phyloP scores from a whole-genome alignment of 768 basidiomycete species.

The Suillus decipiens region DNA sequence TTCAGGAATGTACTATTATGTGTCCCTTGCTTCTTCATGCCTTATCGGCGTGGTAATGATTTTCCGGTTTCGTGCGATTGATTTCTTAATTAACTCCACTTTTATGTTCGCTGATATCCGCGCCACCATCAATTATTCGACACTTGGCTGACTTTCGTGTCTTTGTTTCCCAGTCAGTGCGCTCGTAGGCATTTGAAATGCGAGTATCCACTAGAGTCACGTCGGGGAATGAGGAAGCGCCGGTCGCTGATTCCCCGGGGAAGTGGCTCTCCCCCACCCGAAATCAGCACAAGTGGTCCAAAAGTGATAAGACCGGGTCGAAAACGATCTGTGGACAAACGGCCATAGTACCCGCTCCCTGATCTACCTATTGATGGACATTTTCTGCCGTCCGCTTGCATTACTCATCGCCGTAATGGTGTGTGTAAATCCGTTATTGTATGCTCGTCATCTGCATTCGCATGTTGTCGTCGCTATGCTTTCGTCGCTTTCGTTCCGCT shows the following conservation, averaged over 20 bases:
- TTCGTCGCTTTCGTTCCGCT: slow-evolving; percentile 14
- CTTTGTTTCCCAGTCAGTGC: slow-evolving; percentile 58
- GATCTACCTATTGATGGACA: neutral
- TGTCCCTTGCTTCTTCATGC: slow-evolving; percentile 10
- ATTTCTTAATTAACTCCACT: slow-evolving; percentile 11
- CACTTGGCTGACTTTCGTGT: slow-evolving; percentile 25
- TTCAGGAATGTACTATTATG: slow-evolving; percentile 6
- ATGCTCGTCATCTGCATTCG: slow-evolving; percentile 12
- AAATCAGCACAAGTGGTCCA: slow-evolving; percentile 26
- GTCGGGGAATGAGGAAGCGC: slow-evolving; percentile 62
- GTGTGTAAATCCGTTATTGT: slow-evolving; percentile 8
- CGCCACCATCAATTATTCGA: slow-evolving; percentile 15
- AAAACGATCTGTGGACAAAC: slow-evolving; percentile 32
- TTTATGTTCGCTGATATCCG: slow-evolving; percentile 29
- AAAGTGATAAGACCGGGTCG: slow-evolving; percentile 28
- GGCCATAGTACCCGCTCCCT: slow-evolving; percentile 13
- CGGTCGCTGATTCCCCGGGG: slow-evolving; percentile 36
- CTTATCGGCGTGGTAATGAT: slow-evolving; percentile 14
- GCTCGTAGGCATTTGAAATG: slow-evolving; percentile 67
- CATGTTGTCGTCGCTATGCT: slow-evolving; percentile 26
- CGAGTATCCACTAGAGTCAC: slow-evolving; percentile 70
- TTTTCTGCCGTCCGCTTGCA: neutral
- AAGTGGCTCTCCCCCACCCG: slow-evolving; percentile 26
- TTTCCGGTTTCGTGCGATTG: slow-evolving; percentile 16
- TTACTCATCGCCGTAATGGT: slow-evolving; percentile 3